phyloP scores from a whole-genome alignment of 2,329 filamentous ascomycete species.

The Xylaria hypoxylon region DNA sequence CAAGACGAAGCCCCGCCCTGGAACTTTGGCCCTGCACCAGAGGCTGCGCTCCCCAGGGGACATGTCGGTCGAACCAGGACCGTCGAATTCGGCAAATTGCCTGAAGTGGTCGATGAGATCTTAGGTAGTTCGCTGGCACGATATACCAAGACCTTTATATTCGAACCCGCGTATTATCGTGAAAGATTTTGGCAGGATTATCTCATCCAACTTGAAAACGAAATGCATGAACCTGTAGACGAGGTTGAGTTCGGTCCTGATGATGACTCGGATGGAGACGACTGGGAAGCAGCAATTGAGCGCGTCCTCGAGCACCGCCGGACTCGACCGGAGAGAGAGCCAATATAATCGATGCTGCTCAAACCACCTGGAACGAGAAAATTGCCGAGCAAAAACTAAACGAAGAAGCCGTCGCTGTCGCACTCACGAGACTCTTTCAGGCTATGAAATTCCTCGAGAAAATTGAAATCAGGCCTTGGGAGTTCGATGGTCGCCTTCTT shows the following conservation, averaged over 20 bases:
- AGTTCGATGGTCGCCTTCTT: conserved; percentile 16
- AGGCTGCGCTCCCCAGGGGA: conserved; percentile 12
- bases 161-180: conserved; percentile 39
- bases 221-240: conserved; percentile 32
- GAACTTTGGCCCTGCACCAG: conserved; percentile 20
- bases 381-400: conserved; percentile 21
- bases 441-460: conserved; percentile 16
- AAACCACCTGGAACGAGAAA: conserved; percentile 24
- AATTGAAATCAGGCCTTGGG: conserved; percentile 33
- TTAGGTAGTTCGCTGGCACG: conserved; percentile 24
- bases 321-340: conserved; percentile 28
- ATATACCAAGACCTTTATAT: conserved; percentile 30
- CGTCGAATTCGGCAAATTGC: conserved; percentile 31
- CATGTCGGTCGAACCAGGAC: conserved; percentile 24
- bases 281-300: conserved; percentile 19
- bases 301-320: conserved; percentile 17
- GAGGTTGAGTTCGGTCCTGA: conserved; percentile 17
- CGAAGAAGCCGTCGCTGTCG: conserved; percentile 6
- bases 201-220: conserved; percentile 13
- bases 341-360: conserved; percentile 2
- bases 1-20: conserved; percentile 21
- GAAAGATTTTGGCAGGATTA: conserved; percentile 36
- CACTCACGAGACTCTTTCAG: conserved; percentile 30
- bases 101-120: conserved; percentile 34
- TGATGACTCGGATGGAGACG: conserved; percentile 10